These are phyloP conservation scores for Jimgerdemannia flammicorona DNA, from an alignment of 192 early-diverging fungal species.

Conservation along the genomic window DNA sequence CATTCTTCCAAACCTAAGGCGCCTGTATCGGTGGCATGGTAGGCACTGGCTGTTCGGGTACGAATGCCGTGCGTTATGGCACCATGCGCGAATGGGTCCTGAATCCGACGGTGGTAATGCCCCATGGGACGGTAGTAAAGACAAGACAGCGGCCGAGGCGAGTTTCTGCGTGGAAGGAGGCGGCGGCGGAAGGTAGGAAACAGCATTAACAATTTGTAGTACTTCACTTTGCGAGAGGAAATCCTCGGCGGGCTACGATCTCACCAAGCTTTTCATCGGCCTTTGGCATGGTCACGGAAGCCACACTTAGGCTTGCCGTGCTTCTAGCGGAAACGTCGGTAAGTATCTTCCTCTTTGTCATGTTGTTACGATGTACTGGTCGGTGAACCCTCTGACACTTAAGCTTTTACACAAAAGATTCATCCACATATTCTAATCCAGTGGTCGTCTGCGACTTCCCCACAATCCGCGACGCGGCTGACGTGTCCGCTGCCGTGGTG, in stretches of 20 bases:
- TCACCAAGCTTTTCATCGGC: conserved; percentile 98
- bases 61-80: conserved; percentile 91
- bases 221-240: conserved; percentile 59
- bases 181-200: too few relatives aligned
- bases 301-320: conserved; percentile 60
- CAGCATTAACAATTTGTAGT: too few relatives aligned
- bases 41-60: conserved; percentile 40
- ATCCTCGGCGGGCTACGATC: conserved; percentile 89
- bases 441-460: conserved; percentile 54
- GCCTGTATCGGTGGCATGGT: conserved; percentile 68
- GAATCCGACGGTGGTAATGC: conserved; percentile 74
- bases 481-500: conserved; percentile 43
- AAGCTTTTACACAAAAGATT: conserved; percentile 3
- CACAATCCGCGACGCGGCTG: conserved; percentile 38
- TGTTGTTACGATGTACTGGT: not conserved
- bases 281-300: conserved; percentile 87
- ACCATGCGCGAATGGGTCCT: conserved; percentile 85
- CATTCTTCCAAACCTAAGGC: too few relatives aligned
- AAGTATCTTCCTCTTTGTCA: conserved; percentile 3
- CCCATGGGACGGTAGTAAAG: conserved; percentile 76
- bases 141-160: conserved; percentile 45
- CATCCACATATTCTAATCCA: not conserved
- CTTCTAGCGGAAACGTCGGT: conserved; percentile 56
- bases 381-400: not conserved
- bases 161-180: too few relatives aligned